Conservation (phyloP, 108 stramenopile species). For the Craspedostauros australis region DNA sequence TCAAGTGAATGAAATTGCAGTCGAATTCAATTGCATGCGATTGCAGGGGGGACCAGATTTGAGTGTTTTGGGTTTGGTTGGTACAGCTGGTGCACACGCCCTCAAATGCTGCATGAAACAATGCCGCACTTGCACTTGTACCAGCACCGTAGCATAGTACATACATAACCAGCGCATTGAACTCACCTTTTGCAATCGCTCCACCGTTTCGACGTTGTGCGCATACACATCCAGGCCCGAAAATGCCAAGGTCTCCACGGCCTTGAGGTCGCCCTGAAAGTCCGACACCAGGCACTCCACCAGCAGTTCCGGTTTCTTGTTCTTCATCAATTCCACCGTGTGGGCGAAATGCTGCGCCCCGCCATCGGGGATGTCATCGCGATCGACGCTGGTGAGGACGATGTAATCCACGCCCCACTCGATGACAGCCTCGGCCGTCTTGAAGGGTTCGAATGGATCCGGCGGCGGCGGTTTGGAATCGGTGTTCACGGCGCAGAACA, state of each 20-base stretch:
- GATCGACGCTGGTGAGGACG: conserved; percentile 95
- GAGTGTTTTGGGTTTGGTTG: too few relatives aligned
- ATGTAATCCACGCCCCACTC: conserved; percentile 98
- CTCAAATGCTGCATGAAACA: not conserved
- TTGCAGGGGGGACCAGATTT: too few relatives aligned
- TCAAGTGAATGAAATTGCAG: conserved; percentile 1
- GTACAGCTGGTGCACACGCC: too few relatives aligned
- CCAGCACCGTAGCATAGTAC: conserved; percentile 10
- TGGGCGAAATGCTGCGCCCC: conserved; percentile 94
- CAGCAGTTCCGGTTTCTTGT: conserved; percentile 79
- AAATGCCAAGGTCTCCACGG: conserved; percentile 78
- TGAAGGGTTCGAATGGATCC: conserved; percentile 95
- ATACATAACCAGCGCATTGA: not conserved
- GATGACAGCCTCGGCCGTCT: conserved; percentile 86
- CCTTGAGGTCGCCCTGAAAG: conserved; percentile 79
- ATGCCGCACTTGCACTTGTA: not conserved
- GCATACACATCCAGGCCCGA: conserved; percentile 98
- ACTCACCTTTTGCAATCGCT: conserved; percentile 76
- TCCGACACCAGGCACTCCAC: conserved; percentile 98
- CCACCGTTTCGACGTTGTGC: conserved; percentile 99
- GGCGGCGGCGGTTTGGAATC: conserved; percentile 83
- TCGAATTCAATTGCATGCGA: too few relatives aligned
- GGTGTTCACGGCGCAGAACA: conserved; percentile 98
- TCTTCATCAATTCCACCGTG: conserved; percentile 91
- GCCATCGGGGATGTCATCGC: conserved; percentile 95